Percentiles rank a stretch among this genome's conserved stretches.
Evolutionary conservation across 2,329 filamentous ascomycete species (phyloP).

Genomic region (Colletotrichum sp.): DNA sequence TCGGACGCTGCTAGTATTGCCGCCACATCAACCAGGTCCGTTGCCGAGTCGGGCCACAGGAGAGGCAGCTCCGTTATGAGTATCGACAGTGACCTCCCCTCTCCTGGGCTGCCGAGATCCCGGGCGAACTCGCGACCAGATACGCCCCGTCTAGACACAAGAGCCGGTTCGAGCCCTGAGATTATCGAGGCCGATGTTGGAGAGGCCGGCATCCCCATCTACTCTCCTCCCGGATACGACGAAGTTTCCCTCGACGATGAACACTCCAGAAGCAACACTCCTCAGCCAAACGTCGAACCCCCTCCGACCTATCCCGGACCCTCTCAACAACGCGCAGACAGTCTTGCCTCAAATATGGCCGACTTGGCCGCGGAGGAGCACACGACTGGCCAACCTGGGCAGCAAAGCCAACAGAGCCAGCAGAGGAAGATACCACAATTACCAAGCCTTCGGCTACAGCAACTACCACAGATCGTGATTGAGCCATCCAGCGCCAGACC

Average conservation of each 20-base stretch:
- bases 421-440: conserved; percentile 48
- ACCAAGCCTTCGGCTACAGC: conserved; percentile 55
- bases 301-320: conserved; percentile 57
- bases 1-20: conserved; percentile 73
- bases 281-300: conserved; percentile 45
- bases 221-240: conserved; percentile 59
- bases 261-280: conserved; percentile 42
- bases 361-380: conserved; percentile 8
- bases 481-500: conserved; percentile 50
- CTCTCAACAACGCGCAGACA: conserved; percentile 25
- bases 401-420: conserved; percentile 22
- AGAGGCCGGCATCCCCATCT: conserved; percentile 47
- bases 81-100: conserved; percentile 51
- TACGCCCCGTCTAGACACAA: conserved; percentile 43
- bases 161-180: conserved; percentile 58
- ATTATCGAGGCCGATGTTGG: conserved; percentile 57
- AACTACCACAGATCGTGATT: conserved; percentile 63
- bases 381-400: conserved; percentile 25
- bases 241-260: conserved; percentile 50
- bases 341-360: conserved; percentile 25
- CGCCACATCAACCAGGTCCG: conserved; percentile 35
- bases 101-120: conserved; percentile 42
- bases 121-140: conserved; percentile 47
- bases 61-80: conserved; percentile 62
- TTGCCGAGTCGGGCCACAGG: conserved; percentile 41